These are phyloP conservation scores for Wallacemonas sp. DNA, from an alignment of 208 protist genomes.

Conservation along the genomic window DNA sequence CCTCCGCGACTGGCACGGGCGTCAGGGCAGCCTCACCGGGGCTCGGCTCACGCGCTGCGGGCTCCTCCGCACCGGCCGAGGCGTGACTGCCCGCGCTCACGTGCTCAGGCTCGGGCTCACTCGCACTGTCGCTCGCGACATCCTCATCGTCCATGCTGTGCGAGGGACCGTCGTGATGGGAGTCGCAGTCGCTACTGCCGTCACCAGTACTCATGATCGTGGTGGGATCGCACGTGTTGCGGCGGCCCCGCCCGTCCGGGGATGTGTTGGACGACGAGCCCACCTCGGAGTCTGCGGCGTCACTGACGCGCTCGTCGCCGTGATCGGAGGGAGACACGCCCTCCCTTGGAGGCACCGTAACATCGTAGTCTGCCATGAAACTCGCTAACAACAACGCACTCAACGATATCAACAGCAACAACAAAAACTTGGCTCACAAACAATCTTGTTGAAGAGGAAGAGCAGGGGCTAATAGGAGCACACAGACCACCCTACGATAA, in stretches of 20 bases:
- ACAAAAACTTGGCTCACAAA: too few relatives aligned
- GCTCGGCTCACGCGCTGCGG: too few relatives aligned
- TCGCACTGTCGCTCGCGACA: background rate
- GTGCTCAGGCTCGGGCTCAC: background rate
- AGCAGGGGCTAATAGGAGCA: too few relatives aligned
- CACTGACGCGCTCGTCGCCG: background rate
- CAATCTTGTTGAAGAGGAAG: too few relatives aligned
- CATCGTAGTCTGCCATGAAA: too few relatives aligned
- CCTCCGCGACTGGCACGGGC: background rate
- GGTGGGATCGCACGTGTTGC: conserved; percentile 5
- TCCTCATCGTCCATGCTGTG: too few relatives aligned
- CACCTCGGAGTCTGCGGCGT: background rate
- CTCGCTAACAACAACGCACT: too few relatives aligned
- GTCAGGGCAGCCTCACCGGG: background rate
- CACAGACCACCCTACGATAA: too few relatives aligned
- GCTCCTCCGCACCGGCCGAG: background rate
- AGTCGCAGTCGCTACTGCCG: background rate
- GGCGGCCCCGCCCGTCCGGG: background rate
- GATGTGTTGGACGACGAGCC: background rate
- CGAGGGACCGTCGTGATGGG: too few relatives aligned
- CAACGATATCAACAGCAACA: too few relatives aligned
- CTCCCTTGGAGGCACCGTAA: too few relatives aligned
- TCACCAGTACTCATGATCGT: background rate
- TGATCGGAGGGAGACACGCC: background rate
- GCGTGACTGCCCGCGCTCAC: background rate